Base-by-base conservation (phyloP, 345 rosid genomes). In the Eucalyptus sideroxylon region DNA sequence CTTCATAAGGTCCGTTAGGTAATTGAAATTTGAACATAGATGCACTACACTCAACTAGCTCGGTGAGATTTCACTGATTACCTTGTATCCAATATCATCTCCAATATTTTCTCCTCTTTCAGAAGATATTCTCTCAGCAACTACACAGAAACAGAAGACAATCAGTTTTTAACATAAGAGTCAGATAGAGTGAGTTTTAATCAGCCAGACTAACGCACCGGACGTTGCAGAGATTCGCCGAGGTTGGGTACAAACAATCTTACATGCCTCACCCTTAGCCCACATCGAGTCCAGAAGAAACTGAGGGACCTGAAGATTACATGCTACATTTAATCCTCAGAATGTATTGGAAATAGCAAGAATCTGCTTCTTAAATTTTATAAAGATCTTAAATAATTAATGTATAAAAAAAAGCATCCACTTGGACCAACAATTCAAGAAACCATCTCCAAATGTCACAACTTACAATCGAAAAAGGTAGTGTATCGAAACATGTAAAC, bases 211-310 rank as follows among this genome's bases (percentile, higher is more conserved):
- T 67, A 17, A 50, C 87, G 8, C 83, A 98, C 99, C 99, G 92
- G 99, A 98, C 88, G 91, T 97, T 37, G 99, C 99, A 31, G 99
- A 98, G 91, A 98, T 96, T 91, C 99, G 98, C 87, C 99, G 98
- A 90, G 99, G 99, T 93, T 98, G 99, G 88, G 99, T 95, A 92
- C 99, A 98, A 24, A 98, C 90, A 91, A 98, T 96, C 93, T 98
- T 98, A 91, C 99, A 98, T 14, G 93, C 91, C 91, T 95, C 94
- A 26, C 96, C 93, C 91, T 93, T 95, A 89, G 92, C 94, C 99
- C 99, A 96, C 95, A 94, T 93, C 89, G 94, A 88, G 86, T 98
- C 98, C 93, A 98, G 92, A 89, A 98, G 92, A 94, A 89, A 98
- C 93, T 97, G 99, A 50, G 99, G 99, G 47, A 97, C 98, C 98